phyloP scores from a whole-genome alignment of 495 filamentous ascomycete species.

The Neurospora sp. region DNA sequence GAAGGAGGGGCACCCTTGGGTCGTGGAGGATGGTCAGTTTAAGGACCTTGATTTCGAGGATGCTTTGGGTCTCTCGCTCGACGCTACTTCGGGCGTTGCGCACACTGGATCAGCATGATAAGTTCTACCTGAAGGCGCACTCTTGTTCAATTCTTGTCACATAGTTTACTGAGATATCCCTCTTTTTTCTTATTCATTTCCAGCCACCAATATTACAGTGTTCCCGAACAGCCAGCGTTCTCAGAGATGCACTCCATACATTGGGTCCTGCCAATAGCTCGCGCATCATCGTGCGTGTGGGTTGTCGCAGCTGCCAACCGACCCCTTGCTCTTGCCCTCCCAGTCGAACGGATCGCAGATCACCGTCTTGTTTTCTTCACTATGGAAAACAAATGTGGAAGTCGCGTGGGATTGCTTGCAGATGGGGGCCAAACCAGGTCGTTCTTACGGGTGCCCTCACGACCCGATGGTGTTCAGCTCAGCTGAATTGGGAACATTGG shows the following conservation, averaged over 20 bases:
- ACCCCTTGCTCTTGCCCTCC: background rate
- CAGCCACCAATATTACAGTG: background rate
- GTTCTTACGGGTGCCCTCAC: background rate
- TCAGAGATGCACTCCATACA: no score
- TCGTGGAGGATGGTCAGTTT: slow-evolving; percentile 78
- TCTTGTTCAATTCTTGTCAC: background rate
- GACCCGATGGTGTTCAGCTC: background rate
- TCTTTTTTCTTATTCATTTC: no score
- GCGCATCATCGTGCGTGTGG: background rate
- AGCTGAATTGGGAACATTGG: background rate
- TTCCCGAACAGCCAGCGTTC: background rate
- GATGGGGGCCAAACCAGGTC: background rate
- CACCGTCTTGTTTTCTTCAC: background rate
- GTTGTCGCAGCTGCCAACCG: background rate
- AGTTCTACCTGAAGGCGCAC: background rate
- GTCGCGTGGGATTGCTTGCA: background rate
- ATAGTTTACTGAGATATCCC: background rate
- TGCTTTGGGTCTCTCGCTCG: background rate
- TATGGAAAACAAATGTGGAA: background rate
- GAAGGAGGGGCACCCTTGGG: slow-evolving; percentile 54
- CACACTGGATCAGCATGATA: background rate
- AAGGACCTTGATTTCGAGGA: slow-evolving; percentile 46
- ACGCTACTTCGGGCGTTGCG: background rate
- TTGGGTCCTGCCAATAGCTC: background rate
- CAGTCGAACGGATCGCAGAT: background rate